phyloP scores from a whole-genome alignment of 2,329 filamentous ascomycete species.

The Zarea fungicola region DNA sequence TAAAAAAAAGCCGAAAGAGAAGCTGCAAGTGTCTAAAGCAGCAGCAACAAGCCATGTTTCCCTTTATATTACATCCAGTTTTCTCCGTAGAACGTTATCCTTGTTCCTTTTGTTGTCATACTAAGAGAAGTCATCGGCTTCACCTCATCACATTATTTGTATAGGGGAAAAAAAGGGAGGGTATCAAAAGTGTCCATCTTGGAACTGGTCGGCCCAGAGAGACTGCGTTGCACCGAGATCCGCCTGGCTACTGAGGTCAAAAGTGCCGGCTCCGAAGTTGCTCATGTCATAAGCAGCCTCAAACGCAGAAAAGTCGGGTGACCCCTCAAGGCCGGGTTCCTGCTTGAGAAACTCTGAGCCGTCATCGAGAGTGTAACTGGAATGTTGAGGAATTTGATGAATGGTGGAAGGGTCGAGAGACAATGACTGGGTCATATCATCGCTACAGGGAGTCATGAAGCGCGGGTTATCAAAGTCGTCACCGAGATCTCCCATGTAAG shows the following conservation, averaged over 20 bases:
- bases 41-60: constrained; percentile 5
- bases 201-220: constrained; percentile 28
- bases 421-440: constrained; percentile 35
- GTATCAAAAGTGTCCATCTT: constrained; percentile 27
- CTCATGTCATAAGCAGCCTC: constrained; percentile 36
- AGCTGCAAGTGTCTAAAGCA: constrained; percentile 1
- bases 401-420: constrained; percentile 21
- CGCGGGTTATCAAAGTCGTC: constrained; percentile 32
- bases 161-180: neutral
- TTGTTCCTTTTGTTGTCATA: constrained; percentile 6
- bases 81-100: constrained; percentile 8
- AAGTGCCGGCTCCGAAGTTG: constrained; percentile 28
- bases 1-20: constrained; percentile 17
- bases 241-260: constrained; percentile 24
- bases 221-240: constrained; percentile 22
- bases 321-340: constrained; percentile 24
- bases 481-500: constrained; percentile 30
- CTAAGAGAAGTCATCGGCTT: constrained; percentile 7
- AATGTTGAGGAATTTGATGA: neutral
- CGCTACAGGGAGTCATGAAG: constrained; percentile 51
- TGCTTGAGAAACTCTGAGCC: constrained; percentile 25
- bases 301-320: constrained; percentile 35
- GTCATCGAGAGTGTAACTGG: constrained; percentile 17
- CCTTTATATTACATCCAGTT: constrained; percentile 11
- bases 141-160: constrained; percentile 9